These are phyloP conservation scores for Lepiota brunneoincarnata DNA, from an alignment of 768 basidiomycete species.

Conservation along the genomic window DNA sequence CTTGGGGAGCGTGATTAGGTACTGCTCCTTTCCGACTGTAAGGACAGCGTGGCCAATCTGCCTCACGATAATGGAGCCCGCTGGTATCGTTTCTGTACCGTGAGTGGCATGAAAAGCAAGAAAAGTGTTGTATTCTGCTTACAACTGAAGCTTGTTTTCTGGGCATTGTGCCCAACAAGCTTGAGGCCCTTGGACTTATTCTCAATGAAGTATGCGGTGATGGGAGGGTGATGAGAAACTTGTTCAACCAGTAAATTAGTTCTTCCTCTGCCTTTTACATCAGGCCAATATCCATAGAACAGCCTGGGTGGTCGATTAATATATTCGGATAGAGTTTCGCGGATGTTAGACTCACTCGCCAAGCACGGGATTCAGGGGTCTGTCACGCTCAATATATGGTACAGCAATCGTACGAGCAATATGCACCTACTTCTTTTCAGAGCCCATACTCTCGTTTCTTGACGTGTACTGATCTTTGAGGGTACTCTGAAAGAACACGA, in stretches of 20 bases:
- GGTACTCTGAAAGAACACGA: conserved; percentile 56
- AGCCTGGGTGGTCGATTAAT: conserved; percentile 40
- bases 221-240: conserved; percentile 93
- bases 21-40: conserved; percentile 60
- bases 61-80: conserved; percentile 79
- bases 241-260: conserved; percentile 89
- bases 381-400: conserved; percentile 25
- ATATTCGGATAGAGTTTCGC: background rate
- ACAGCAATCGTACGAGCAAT: background rate
- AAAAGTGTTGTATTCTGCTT: conserved; percentile 15
- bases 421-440: conserved; percentile 25
- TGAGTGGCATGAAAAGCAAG: background rate
- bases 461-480: conserved; percentile 95
- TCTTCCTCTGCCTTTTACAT: conserved; percentile 67
- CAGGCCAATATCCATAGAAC: conserved; percentile 90
- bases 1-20: conserved; percentile 88
- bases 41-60: conserved; percentile 94
- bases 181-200: conserved; percentile 75
- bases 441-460: conserved; percentile 92
- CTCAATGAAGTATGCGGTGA: conserved; percentile 84
- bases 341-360: conserved; percentile 66
- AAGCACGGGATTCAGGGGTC: conserved; percentile 93
- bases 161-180: conserved; percentile 86
- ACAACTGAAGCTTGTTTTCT: conserved; percentile 93
- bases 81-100: conserved; percentile 23